These are phyloP conservation scores for Serendipita sp. DNA, from an alignment of 768 basidiomycete genomes.

Conservation along the genomic window DNA sequence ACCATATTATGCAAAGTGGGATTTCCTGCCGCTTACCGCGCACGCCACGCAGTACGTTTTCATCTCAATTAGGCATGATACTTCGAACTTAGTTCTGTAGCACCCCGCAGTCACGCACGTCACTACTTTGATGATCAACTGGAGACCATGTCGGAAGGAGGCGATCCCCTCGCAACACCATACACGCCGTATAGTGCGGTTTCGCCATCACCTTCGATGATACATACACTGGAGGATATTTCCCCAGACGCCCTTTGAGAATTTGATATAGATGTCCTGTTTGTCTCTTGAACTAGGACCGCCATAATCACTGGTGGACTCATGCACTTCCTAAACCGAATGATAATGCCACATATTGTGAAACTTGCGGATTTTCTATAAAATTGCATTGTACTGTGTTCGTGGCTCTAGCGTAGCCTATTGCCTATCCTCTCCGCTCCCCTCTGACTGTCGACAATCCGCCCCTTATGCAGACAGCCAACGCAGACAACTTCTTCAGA, in stretches of 20 bases:
- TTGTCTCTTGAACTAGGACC: neutral
- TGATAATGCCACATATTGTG: neutral
- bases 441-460: no score
- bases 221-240: constrained; percentile 45
- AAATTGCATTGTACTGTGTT: no score
- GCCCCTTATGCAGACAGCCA: constrained; percentile 23
- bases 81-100: constrained; percentile 23
- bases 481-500: constrained; percentile 42
- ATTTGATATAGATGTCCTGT: neutral
- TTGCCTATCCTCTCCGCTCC: no score
- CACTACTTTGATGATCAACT: constrained; percentile 91
- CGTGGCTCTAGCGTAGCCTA: no score
- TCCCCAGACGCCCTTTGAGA: constrained; percentile 51
- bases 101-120: constrained; percentile 68
- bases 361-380: no score
- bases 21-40: constrained; percentile 77
- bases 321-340: neutral
- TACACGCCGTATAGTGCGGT: constrained; percentile 36
- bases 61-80: neutral
- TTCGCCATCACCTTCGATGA: constrained; percentile 21
- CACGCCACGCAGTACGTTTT: constrained; percentile 72
- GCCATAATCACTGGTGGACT: neutral
- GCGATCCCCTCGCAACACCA: constrained; percentile 49
- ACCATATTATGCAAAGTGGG: constrained; percentile 82
- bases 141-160: constrained; percentile 53